Percentiles rank a stretch among this genome's conserved stretches.
Conservation (phyloP, 345 rosid species). For the thale cress (Arabidopsis thaliana) region TAIR10.1 NC_003074.8:2861001-2861500, state of each 20-base stretch:
- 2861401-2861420: no score
- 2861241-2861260: conserved; percentile 22
- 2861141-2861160: conserved; percentile 41
- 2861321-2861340: background rate
- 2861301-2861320: conserved; percentile 22
- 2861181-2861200: conserved; percentile 11
- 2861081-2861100: conserved; percentile 20
- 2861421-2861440: no score
- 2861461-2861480: no score
- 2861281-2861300: conserved; percentile 60
- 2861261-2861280: conserved; percentile 33
- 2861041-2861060: background rate
- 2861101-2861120: conserved; percentile 54
- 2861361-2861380: background rate
- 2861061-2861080: no score
- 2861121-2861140: conserved; percentile 39
- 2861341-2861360: background rate
- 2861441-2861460: no score
- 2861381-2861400: no score
- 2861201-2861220: background rate
- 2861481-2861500: background rate
- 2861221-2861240: conserved; percentile 31
- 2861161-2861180: conserved; percentile 31
- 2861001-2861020: conserved; percentile 54
- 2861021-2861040: conserved; percentile 38